Base-by-base conservation (phyloP, 2,329 filamentous ascomycete species). In the Hansfordia pulvinata region DNA sequence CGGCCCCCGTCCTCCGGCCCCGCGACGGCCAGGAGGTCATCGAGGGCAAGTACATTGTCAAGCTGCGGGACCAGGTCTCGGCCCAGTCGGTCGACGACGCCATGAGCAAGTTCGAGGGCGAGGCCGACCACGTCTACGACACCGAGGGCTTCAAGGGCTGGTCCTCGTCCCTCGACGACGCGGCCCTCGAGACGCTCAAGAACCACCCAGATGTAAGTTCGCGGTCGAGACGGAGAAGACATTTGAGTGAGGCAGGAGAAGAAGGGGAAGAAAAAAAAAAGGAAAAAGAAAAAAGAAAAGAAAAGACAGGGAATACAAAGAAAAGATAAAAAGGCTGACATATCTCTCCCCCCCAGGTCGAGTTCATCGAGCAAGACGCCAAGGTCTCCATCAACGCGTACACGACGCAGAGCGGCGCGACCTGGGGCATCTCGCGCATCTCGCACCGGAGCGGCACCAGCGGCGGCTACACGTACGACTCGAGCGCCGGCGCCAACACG, bases 31-130 rank as follows among this genome's bases (percentile, higher is more conserved):
- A 41, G 19, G n/a, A n/a, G n/a, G 33, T 52, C 19, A 34, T 55
- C 20, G 38, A 51, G 25, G 48, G 47, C 35, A 58, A 52, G 35
- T 62, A 60, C 40, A 62, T 63, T 30, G 41, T 63, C 40, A 62
- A 57, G 18, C 35, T 63, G 12, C 57, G 60, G 39, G 42, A 50
- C 7, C 44, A 46, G 17, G 36, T 52, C 21, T 35, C 35, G 10
- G 32, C 42, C 10, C 33, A 40, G 2, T 38, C 46, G n/a, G 34
- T 56, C 15, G 46, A 50, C 24, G 35, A 54, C 9, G 30, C 44
- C 18, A 36, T 42, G 33, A 32, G 34, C 17, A 20, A 36, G 27
- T 37, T 44, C 29, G 19, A 41, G 17, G 38, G 36, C 19, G 41
- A 47, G 35, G 50, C 39, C 43, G 55, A 41, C 30, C 41, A 47